phyloP scores from a whole-genome alignment of 352 stramenopile species.

The Phytopythium aichiense region DNA sequence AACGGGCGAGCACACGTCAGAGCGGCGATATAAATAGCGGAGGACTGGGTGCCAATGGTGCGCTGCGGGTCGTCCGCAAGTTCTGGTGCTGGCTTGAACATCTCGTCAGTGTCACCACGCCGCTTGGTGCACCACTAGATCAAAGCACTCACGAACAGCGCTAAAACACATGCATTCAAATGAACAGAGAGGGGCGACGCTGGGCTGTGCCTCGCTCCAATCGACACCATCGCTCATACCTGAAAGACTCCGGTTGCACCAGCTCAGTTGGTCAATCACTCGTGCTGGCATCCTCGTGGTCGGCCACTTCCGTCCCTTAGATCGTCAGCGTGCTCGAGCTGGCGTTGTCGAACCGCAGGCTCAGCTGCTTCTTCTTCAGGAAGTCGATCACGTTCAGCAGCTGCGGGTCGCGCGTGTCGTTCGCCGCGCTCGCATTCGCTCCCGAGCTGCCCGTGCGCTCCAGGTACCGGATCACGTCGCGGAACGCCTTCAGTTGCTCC shows the following conservation, averaged over 20 bases:
- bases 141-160: neutral
- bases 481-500: constrained; percentile 83
- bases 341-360: constrained; percentile 81
- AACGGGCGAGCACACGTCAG: constrained; percentile 1
- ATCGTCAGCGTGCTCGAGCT: constrained; percentile 82
- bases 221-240: neutral
- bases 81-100: neutral
- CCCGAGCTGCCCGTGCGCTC: constrained; percentile 57
- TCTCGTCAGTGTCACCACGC: neutral
- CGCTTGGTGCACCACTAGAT: neutral
- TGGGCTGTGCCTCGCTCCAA: neutral
- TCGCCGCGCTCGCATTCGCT: neutral
- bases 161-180: constrained; percentile 1
- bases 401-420: constrained; percentile 62
- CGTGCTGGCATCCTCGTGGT: neutral
- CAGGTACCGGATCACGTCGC: constrained; percentile 82
- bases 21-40: neutral
- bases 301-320: constrained; percentile 20
- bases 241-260: neutral
- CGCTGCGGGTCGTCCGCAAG: too few relatives aligned
- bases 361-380: constrained; percentile 88
- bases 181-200: neutral
- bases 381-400: constrained; percentile 78
- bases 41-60: neutral
- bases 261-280: neutral